Conservation (phyloP, 2,329 filamentous ascomycete genomes). For the Ophiostoma triangulosporum region DNA sequence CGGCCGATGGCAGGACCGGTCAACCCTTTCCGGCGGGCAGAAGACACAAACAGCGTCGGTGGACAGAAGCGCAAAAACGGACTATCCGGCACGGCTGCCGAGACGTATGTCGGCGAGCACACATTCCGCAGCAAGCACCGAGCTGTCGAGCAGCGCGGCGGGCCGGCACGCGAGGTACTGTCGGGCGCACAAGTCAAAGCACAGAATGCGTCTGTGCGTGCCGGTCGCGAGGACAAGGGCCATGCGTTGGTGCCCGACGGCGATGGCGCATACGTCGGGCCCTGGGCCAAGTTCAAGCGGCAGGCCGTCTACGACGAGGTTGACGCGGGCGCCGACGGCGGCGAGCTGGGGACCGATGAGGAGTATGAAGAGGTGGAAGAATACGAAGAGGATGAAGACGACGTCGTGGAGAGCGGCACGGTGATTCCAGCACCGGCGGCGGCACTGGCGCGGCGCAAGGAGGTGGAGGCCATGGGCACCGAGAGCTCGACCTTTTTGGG, state of each 20-base stretch:
- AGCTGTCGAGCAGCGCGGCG: slow-evolving; percentile 57
- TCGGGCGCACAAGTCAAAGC: slow-evolving; percentile 51
- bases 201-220: slow-evolving; percentile 50
- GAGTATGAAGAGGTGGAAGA: slow-evolving; percentile 54
- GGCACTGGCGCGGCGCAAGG: slow-evolving; percentile 41
- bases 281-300: slow-evolving; percentile 76
- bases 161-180: slow-evolving; percentile 42
- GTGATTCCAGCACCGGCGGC: slow-evolving; percentile 42
- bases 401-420: slow-evolving; percentile 50
- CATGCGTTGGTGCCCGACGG: slow-evolving; percentile 75
- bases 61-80: slow-evolving; percentile 65
- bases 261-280: slow-evolving; percentile 77
- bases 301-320: slow-evolving; percentile 57
- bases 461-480: slow-evolving; percentile 45
- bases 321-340: slow-evolving; percentile 59
- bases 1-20: slow-evolving; percentile 52
- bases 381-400: slow-evolving; percentile 57
- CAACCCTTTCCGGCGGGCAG: slow-evolving; percentile 56
- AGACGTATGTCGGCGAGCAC: slow-evolving; percentile 79
- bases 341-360: slow-evolving; percentile 56
- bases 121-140: slow-evolving; percentile 82
- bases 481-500: slow-evolving; percentile 88
- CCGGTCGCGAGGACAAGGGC: slow-evolving; percentile 75
- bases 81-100: slow-evolving; percentile 73
- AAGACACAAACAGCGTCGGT: background rate